Evolutionary conservation across 768 basidiomycete species (phyloP), one percentile per base, ranked within the genome.

Genomic region (Lyophyllum atratum): DNA sequence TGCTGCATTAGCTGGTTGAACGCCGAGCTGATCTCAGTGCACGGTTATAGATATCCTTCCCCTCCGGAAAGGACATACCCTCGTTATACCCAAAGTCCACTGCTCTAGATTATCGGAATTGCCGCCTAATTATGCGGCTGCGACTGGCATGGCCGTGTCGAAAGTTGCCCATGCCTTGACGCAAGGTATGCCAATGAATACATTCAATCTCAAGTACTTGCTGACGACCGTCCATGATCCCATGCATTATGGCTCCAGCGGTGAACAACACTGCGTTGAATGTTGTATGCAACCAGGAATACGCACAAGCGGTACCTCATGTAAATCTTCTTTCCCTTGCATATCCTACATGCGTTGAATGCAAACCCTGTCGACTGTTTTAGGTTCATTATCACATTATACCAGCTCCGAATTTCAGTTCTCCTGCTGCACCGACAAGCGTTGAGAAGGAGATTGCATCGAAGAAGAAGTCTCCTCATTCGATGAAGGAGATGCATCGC

Each of bases 301-400:
- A 91, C 62, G 89, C 89, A 0, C 89, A 91, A 66, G 86, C 86
- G 4, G 87, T 91, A 7, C 85, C 84, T n/a, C 89, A 91, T 73
- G 89, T 89, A 59, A 56, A 83, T 65, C 6, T 47, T 25, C 22
- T 39, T 44, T 50, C 31, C 46, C 52, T 49, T 14, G 31, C 47
- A 21, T 15, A 37, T 42, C 49, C 37, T 21, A 5, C 43, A 28
- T 19, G 42, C 31, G 6, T 24, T 55, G 42, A 44, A 31, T 26
- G 9, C 49, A 11, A 26, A 25, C 49, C 58, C 25, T 37, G 47
- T 46, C 34, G 6, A 6, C 6, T 15, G n/a, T 14, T 46, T 31
- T 55, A 89, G 87, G 89, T 90, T 28, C 89, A 90, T 67, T 89
- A 85, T 65, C 89, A 91, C 68, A 79, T 91, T 49, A 85, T 91